Percentiles rank a stretch among this genome's conserved stretches.
phyloP scores from a whole-genome alignment of 163 green algal species.

The Scenedesmus sp. region DNA sequence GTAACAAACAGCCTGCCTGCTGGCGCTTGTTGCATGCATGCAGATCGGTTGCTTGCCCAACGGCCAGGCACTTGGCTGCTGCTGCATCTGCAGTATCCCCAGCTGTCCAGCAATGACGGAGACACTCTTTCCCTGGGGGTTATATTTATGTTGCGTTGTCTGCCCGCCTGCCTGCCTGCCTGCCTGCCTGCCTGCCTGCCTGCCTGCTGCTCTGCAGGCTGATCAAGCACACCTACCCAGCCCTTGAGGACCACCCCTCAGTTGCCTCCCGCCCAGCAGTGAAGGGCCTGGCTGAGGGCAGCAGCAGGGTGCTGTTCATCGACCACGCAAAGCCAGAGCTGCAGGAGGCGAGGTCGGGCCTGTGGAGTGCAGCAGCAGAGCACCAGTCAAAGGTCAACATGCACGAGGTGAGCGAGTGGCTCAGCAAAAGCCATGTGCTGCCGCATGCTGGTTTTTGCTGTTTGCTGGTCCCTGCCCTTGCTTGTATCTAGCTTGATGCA shows the following conservation, averaged over 20 bases:
- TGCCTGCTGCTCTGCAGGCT: constrained; percentile 26
- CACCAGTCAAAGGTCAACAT: constrained; percentile 73
- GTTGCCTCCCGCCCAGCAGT: constrained; percentile 68
- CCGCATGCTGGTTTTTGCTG: too few relatives aligned
- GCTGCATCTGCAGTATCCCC: too few relatives aligned
- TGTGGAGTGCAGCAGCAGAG: constrained; percentile 30
- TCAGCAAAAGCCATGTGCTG: too few relatives aligned
- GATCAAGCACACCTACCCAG: constrained; percentile 83
- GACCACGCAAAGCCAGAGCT: constrained; percentile 75
- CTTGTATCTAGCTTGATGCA: too few relatives aligned
- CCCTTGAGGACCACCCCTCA: constrained; percentile 71
- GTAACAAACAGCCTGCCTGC: too few relatives aligned
- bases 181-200: neutral
- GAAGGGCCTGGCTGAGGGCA: constrained; percentile 63
- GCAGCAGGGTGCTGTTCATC: constrained; percentile 72
- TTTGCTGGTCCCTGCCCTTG: too few relatives aligned
- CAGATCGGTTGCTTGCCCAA: too few relatives aligned
- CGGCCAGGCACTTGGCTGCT: too few relatives aligned
- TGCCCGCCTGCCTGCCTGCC: neutral
- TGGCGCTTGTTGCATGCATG: too few relatives aligned
- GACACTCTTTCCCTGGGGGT: too few relatives aligned
- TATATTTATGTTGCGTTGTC: too few relatives aligned
- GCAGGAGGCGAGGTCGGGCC: constrained; percentile 46
- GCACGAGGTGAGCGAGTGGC: constrained; percentile 59
- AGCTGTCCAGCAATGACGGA: too few relatives aligned